A percentile compares a stretch with the other conserved stretches of the same genome.
These are phyloP conservation scores for Phanerochaete sordida DNA, from an alignment of 768 basidiomycete genomes.

Conservation along the genomic window DNA sequence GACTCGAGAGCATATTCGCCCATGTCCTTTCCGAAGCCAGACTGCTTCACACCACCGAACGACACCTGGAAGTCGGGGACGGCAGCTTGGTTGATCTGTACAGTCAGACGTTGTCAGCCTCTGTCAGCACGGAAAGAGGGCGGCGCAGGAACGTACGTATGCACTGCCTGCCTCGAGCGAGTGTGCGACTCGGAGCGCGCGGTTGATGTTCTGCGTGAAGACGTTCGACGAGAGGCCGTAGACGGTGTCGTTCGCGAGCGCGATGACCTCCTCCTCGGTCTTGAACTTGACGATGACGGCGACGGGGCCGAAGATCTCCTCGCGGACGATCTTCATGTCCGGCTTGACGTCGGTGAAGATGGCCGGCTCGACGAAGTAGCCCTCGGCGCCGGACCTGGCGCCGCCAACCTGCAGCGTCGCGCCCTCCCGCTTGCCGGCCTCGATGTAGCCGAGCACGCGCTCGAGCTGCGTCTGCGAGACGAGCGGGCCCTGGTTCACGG, in stretches of 20 bases:
- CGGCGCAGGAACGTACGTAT: conserved; percentile 20
- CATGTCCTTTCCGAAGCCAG: conserved; percentile 61
- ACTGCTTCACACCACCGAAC: conserved; percentile 69
- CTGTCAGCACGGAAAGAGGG: neutral
- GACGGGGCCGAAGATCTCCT: conserved; percentile 83
- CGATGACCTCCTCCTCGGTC: conserved; percentile 36
- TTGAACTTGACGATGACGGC: conserved; percentile 76
- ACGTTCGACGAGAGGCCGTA: conserved; percentile 51
- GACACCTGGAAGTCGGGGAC: conserved; percentile 33
- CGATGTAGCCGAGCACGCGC: conserved; percentile 78
- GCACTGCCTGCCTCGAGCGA: conserved; percentile 42
- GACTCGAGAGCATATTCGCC: conserved; percentile 56
- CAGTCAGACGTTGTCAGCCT: conserved; percentile 34
- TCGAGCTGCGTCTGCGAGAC: conserved; percentile 46
- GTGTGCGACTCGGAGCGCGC: conserved; percentile 38
- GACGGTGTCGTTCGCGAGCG: conserved; percentile 42
- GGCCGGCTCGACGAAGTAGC: conserved; percentile 74
- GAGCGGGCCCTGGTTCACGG: conserved; percentile 45
- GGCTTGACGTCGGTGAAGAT: conserved; percentile 64
- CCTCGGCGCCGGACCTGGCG: conserved; percentile 49
- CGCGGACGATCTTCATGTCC: conserved; percentile 71
- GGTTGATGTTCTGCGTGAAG: conserved; percentile 41
- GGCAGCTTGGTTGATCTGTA: conserved; percentile 4
- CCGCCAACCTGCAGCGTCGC: conserved; percentile 68
- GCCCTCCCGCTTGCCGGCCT: conserved; percentile 68